Base-by-base conservation (phyloP, 2,329 filamentous ascomycete species). In the Lizonia empirigonia region DNA sequence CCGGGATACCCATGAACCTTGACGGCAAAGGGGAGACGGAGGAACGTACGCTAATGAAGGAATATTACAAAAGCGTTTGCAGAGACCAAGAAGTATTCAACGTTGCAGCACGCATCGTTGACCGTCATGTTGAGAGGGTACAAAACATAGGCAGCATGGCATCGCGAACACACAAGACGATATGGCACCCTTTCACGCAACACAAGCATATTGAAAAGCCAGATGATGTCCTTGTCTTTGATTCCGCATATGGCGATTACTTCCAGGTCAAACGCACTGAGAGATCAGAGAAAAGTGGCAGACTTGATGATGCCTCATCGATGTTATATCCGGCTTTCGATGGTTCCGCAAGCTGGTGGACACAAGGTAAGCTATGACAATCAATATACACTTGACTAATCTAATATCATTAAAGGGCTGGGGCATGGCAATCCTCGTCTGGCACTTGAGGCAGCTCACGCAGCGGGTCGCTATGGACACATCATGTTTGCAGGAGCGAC, bases 161-260 rank as follows among this genome's bases (percentile, higher is more conserved):
- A 0, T 65, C 74, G 1, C 77, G 81, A 32, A 90, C 90, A 0
- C 54, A 59, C 1, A 38, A 63, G 19, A 51, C 49, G 2, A 91
- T 95, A 29, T 95, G 90, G 90, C 93, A 93, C 62, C 90, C 91
- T 0, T 95, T 95, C 63, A 92, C 90, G 0, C 90, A 95, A 62
- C 90, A 95, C 55, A 83, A 83, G 32, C 83, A 40, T 78, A 82
- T 40, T 77, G 90, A 58, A 76, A 78, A 0, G 72, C 83, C 5
- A 73, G 84, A 70, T 2, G 83, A 84, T 12, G 90, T 95, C 36
- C 81, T 85, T 0, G 81, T 85, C 0, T 91, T 95, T 48, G 90
- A 95, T 68, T 93, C 90, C 0, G 90, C 91, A 0, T 82, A 88
- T 51, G 88, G 87, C 7, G 89, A 93, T 64, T 85, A 85, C 66